Base-by-base conservation (phyloP, 352 stramenopile species). In the Peronosclerospora sorghi region DNA sequence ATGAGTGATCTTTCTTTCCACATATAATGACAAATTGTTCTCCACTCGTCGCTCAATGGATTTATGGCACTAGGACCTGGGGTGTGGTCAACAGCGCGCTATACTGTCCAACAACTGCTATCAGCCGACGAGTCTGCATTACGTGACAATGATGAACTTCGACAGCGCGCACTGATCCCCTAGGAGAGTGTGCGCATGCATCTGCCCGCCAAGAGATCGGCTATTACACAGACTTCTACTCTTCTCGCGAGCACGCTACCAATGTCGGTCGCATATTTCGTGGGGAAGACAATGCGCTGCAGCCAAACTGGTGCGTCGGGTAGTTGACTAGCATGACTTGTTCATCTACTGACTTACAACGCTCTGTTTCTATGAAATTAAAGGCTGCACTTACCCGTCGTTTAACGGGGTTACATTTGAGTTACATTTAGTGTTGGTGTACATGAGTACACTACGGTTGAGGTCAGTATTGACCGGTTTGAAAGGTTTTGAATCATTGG, bases 221-320 rank as follows among this genome's bases (percentile, higher is more conserved):
- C 21, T 92, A 98, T 65, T 98, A 98, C 69, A 98, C 95, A 17
- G 95, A 98, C 59, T 98, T 98, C 52, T 98, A 98, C 70, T 94
- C 83, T 46, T 97, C 83, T 21, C 73, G 90, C 12, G 91, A 98
- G 62, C 95, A 98, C 21, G 21, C 21, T 26, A 26, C 21, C 6
- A 26, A 98, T 62, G 77, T 96, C 20, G 87, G 87, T 36, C 76
- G 90, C 59, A 96, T 96, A 81, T 96, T 96, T 62, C 78, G 87
- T 15, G 83, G 79, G 30, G 73, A 94, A 53, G 90, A 97, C 28
- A 97, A 98, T 57, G 94, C 94, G 8, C 73, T 98, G n/a, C 88
- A 97, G 56, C 91, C 91, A 23, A 98, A 98, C 62, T 98, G 94
- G 77, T 80, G 35, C 36, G 49, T 51, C 7, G 15, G 29, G 7